phyloP scores from a whole-genome alignment of 257 asterid species.

The Rauvolfia tetraphylla region DNA sequence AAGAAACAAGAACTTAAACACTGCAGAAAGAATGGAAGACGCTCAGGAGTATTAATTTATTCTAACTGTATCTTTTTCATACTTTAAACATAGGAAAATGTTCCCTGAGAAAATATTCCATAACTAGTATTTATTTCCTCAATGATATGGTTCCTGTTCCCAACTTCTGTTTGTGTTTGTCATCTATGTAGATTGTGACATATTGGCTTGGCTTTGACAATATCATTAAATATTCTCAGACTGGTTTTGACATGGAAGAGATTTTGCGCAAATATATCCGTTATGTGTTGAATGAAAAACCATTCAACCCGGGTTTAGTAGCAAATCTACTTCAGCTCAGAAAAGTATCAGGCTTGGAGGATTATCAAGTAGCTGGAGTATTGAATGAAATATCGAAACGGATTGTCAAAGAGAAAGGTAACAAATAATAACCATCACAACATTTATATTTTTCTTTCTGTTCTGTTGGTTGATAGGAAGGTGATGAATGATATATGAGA shows the following conservation, averaged over 20 bases:
- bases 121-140: neutral
- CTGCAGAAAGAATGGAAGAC: neutral
- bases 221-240: conserved; percentile 46
- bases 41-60: neutral
- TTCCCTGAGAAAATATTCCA: neutral
- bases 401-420: conserved; percentile 90
- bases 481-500: neutral
- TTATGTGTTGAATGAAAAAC: conserved; percentile 86
- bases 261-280: conserved; percentile 86
- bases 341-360: conserved; percentile 65
- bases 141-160: neutral
- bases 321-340: conserved; percentile 80
- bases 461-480: neutral
- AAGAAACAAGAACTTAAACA: neutral
- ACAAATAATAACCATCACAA: conserved; percentile 4
- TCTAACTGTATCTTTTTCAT: neutral
- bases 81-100: neutral
- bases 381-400: conserved; percentile 82
- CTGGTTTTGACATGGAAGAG: conserved; percentile 83
- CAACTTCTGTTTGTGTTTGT: too few species aligned
- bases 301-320: conserved; percentile 72
- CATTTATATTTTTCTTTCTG: neutral
- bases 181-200: neutral
- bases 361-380: conserved; percentile 71
- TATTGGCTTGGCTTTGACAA: conserved; percentile 26